Percentiles rank a stretch among this genome's conserved stretches.
phyloP scores from a whole-genome alignment of 78 protist genomes.

The Cavenderia fasciculata region DNA sequence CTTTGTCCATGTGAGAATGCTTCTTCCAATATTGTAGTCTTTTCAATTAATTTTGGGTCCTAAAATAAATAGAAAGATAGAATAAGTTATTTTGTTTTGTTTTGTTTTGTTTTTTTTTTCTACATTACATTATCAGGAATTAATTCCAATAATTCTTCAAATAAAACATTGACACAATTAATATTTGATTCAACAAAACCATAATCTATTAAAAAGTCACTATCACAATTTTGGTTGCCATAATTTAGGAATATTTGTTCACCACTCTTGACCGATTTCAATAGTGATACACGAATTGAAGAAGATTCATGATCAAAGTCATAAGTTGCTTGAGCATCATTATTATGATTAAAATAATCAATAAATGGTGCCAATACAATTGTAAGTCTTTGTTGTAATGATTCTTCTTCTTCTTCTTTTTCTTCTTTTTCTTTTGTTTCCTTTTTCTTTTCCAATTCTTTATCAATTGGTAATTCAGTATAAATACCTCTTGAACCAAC shows the following conservation, averaged over 20 bases:
- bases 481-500: slow-evolving; percentile 32
- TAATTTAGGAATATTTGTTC: slow-evolving; percentile 38
- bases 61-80: no score
- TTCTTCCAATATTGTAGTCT: not conserved
- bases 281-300: not conserved
- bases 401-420: not conserved
- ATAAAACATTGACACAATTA: slow-evolving; percentile 48
- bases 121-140: slow-evolving; percentile 36
- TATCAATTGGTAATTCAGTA: not conserved
- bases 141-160: slow-evolving; percentile 40
- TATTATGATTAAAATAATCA: slow-evolving; percentile 21
- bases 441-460: no score
- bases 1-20: slow-evolving; percentile 15
- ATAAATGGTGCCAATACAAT: slow-evolving; percentile 21
- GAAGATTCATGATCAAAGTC: slow-evolving; percentile 7
- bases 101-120: no score
- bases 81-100: no score
- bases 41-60: slow-evolving; percentile 54
- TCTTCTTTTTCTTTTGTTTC: no score
- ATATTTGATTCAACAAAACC: slow-evolving; percentile 4
- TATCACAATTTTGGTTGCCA: slow-evolving; percentile 49
- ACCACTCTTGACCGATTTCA: not conserved
- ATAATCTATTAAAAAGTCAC: slow-evolving; percentile 28
- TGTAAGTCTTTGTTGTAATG: not conserved
- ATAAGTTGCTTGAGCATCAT: slow-evolving; percentile 8